These are phyloP conservation scores for Candida pseudocylindracea DNA, from an alignment of 1,139 yeast genomes.

Conservation along the genomic window DNA sequence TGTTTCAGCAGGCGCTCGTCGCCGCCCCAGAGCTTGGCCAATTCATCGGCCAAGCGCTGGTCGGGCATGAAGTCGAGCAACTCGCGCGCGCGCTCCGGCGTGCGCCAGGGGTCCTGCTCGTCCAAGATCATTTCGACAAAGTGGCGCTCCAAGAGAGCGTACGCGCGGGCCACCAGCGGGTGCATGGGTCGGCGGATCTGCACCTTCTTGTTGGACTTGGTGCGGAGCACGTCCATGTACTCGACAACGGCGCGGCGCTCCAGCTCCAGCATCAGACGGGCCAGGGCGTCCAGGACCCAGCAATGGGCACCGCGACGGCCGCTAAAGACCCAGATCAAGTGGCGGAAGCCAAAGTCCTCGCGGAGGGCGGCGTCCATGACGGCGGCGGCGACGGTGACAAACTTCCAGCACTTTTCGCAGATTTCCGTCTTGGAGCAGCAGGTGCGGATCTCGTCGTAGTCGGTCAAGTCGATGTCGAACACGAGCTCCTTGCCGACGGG, in stretches of 20 bases:
- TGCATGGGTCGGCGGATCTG: slow-evolving; percentile 63
- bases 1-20: slow-evolving; percentile 13
- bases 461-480: slow-evolving; percentile 94
- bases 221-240: slow-evolving; percentile 57
- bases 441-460: slow-evolving; percentile 83
- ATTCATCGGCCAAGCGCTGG: slow-evolving; percentile 24
- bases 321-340: slow-evolving; percentile 85
- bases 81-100: slow-evolving; percentile 15
- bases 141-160: slow-evolving; percentile 36
- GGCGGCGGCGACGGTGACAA: slow-evolving; percentile 69
- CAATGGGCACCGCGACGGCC: slow-evolving; percentile 99
- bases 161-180: slow-evolving; percentile 66
- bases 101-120: slow-evolving; percentile 69
- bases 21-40: slow-evolving; percentile 23
- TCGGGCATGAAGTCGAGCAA: slow-evolving; percentile 46
- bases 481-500: slow-evolving; percentile 77
- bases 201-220: slow-evolving; percentile 17
- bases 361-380: slow-evolving; percentile 49
- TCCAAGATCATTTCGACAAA: slow-evolving; percentile 46
- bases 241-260: slow-evolving; percentile 63
- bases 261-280: slow-evolving; percentile 49
- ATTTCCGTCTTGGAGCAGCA: slow-evolving; percentile 79
- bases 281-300: slow-evolving; percentile 83
- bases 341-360: slow-evolving; percentile 78
- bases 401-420: slow-evolving; percentile 85